Evolutionary conservation across 352 stramenopile species (phyloP), one percentile per base, ranked within the genome.

Genomic region (Globisporangium sylvaticum): DNA sequence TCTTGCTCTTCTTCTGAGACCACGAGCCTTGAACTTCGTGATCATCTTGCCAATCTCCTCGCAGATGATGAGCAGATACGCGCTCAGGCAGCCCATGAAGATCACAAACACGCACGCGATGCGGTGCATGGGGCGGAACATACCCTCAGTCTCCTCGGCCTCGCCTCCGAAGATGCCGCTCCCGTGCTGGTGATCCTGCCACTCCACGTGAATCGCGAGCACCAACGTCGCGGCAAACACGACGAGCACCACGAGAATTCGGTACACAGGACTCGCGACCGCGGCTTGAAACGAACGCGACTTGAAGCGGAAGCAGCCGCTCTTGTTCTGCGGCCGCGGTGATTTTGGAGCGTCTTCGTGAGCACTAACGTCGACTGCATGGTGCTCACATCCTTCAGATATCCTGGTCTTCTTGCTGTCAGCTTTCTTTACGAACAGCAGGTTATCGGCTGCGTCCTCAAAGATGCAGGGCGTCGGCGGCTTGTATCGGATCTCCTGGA

Each of bases 251-350:
- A 65, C 62, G 0, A 69, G 12, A 1, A 58, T 50, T 63, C 67
- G 60, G 14, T 50, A 34, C 9, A 68, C 20, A 4, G 48, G 46
- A 4, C 44, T 62, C 1, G 59, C 57, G 0, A 73, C 27, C 3
- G 72, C 50, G 20, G 64, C 54, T 22, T 67, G 72, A 32, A 78
- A 75, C 6, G 72, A 65, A n/a, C 65, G 72, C 4, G 65, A 71
- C 14, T 46, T 25, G 58, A 72, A 74, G n/a, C 69, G 59, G 37
- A 62, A 66, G n/a, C 65, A 53, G 18, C 42, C 25, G 46, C 69
- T 65, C 6, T 48, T 53, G 32, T 70, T 75, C 54, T 77, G 71
- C 8, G 64, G 60, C 18, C 18, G 31, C 1, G 20, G 8, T 22
- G 12, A 20, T 39, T 5, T 50, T 5, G 7, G 42, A 50, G 3